A percentile compares a stretch with the other conserved stretches of the same genome.
Evolutionary conservation across 2,329 filamentous ascomycete species (phyloP).

Genomic region (Fusarium sublunatum): DNA sequence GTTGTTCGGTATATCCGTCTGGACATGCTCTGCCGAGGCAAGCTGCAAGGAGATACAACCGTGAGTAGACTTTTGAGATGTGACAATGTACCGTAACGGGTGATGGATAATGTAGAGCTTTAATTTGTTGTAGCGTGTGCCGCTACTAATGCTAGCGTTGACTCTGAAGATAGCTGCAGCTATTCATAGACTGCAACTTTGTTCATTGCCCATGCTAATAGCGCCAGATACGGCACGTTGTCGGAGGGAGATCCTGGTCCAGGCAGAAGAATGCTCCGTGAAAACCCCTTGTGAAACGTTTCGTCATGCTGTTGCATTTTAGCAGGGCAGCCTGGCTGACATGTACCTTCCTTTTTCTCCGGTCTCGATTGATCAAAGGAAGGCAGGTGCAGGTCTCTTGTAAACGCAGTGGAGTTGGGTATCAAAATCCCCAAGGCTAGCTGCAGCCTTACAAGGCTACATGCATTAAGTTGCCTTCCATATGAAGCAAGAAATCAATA

Average conservation of each 20-base stretch:
- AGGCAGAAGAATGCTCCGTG: slow-evolving; percentile 21
- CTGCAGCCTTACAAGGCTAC: slow-evolving; percentile 21
- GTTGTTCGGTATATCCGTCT: slow-evolving; percentile 21
- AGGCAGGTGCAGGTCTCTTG: slow-evolving; percentile 1
- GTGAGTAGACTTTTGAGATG: slow-evolving; percentile 9
- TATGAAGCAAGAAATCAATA: background rate
- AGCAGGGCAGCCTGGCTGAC: background rate
- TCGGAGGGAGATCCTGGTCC: slow-evolving; percentile 23
- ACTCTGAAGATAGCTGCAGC: slow-evolving; percentile 26
- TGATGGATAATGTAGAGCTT: background rate
- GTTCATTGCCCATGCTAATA: slow-evolving; percentile 12
- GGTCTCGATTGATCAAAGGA: slow-evolving; percentile 2
- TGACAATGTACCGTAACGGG: background rate
- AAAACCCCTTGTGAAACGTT: slow-evolving; percentile 41
- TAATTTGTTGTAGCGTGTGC: slow-evolving; percentile 2
- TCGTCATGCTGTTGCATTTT: slow-evolving; percentile 43
- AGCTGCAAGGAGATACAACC: slow-evolving; percentile 7
- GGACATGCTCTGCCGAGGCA: slow-evolving; percentile 19
- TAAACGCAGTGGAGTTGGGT: background rate
- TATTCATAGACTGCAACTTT: slow-evolving; percentile 16
- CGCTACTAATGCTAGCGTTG: slow-evolving; percentile 1
- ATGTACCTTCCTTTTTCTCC: slow-evolving; percentile 17
- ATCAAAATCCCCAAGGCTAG: background rate
- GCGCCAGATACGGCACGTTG: slow-evolving; percentile 20
- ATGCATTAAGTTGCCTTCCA: background rate